Base-by-base conservation (phyloP, 768 basidiomycete genomes). In the Hydnum rufescens region DNA sequence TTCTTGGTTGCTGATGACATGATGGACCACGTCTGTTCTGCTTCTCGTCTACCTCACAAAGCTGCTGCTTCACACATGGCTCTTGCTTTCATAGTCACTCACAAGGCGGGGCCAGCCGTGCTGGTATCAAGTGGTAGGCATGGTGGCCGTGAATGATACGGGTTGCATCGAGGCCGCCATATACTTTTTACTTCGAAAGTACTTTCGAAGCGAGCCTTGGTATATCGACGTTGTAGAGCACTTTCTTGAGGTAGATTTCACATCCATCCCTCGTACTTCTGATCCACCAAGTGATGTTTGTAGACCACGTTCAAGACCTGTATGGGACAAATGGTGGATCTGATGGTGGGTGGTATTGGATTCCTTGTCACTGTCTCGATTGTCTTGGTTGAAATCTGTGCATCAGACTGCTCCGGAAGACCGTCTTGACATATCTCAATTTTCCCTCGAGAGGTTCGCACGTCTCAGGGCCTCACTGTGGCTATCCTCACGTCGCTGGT, bases 1-100 rank as follows among this genome's bases (percentile, higher is more conserved):
- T 96, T 97, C 80, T 77, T 97, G 53, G 88, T 93, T 53, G 75
- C 87, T 2, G 87, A 99, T 66, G 93, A 97, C 66, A 90, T 97
- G 61, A 99, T 99, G 93, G 93, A 99, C 63, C 65, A 73, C n/a
- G n/a, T n/a, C n/a, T n/a, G n/a, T n/a, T n/a, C n/a, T n/a, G n/a
- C n/a, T n/a, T n/a, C n/a, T n/a, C n/a, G n/a, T n/a, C n/a, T n/a
- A n/a, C n/a, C n/a, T n/a, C n/a, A n/a, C n/a, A n/a, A n/a, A n/a
- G n/a, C n/a, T n/a, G n/a, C n/a, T n/a, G n/a, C n/a, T n/a, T n/a
- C n/a, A n/a, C n/a, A n/a, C n/a, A n/a, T n/a, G n/a, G n/a, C n/a
- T n/a, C n/a, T n/a, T n/a, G n/a, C n/a, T n/a, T n/a, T n/a, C n/a
- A n/a, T 65, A 74, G 19, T 87, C 84, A 46, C 80, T 97, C 59